Percentiles rank a stretch among this genome's conserved stretches.
These are phyloP conservation scores for Pichia sp. DNA, from an alignment of 1,139 yeast genomes.

Conservation along the genomic window DNA sequence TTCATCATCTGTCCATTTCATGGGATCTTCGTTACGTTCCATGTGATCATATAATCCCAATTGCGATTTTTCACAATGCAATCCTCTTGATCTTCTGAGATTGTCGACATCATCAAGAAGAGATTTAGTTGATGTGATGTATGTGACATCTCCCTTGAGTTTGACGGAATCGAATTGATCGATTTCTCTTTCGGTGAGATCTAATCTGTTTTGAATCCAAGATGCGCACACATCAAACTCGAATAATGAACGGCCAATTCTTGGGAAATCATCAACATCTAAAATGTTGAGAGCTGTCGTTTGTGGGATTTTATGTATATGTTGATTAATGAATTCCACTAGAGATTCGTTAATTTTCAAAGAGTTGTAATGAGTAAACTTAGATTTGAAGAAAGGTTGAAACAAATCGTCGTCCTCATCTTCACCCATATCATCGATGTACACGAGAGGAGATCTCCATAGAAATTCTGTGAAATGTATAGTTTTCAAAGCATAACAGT, in stretches of 20 bases:
- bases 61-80: conserved; percentile 21
- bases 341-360: conserved; percentile 17
- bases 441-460: conserved; percentile 37
- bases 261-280: conserved; percentile 28
- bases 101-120: conserved; percentile 55
- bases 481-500: conserved; percentile 83
- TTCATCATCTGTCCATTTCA: conserved; percentile 35
- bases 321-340: conserved; percentile 11
- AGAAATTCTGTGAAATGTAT: conserved; percentile 33
- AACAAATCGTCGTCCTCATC: conserved; percentile 6
- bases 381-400: conserved; percentile 18
- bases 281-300: conserved; percentile 17
- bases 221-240: conserved; percentile 65
- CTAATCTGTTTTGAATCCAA: conserved; percentile 48
- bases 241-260: conserved; percentile 55
- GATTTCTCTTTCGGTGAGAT: conserved; percentile 37
- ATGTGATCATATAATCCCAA: conserved; percentile 22
- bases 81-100: conserved; percentile 42
- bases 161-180: conserved; percentile 28
- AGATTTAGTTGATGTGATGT: conserved; percentile 36
- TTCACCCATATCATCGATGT: conserved; percentile 1
- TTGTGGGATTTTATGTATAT: conserved; percentile 8
- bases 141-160: conserved; percentile 8
- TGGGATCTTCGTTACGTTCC: conserved; percentile 12
- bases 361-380: conserved; percentile 17